Percentiles rank a stretch among this genome's conserved stretches.
Evolutionary conservation across 257 asterid genomes (phyloP).

Genomic region (Solanum stenotomum): DNA sequence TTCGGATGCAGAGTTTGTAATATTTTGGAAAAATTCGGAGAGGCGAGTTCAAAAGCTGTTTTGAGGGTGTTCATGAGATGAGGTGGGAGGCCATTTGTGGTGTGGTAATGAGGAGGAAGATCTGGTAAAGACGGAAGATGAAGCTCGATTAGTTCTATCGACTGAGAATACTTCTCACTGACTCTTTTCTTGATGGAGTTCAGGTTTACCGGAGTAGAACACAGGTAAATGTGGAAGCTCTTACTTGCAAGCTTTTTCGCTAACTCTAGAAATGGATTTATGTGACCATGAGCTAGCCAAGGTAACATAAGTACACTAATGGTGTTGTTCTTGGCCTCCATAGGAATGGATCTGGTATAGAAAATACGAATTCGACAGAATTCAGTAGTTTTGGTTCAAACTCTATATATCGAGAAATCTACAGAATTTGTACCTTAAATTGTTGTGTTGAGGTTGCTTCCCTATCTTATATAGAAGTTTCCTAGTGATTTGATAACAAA

Average conservation of each 20-base stretch:
- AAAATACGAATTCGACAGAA: neutral
- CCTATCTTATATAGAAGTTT: neutral
- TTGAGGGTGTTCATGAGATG: constrained; percentile 30
- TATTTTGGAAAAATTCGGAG: constrained; percentile 8
- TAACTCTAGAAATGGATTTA: constrained; percentile 14
- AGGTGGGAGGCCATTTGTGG: constrained; percentile 52
- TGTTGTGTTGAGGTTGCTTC: neutral
- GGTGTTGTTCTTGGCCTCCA: neutral
- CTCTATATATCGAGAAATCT: neutral
- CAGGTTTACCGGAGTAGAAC: constrained; percentile 40
- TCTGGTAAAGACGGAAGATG: constrained; percentile 17
- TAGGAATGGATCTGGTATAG: neutral
- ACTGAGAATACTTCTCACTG: neutral
- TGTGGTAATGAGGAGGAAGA: constrained; percentile 32
- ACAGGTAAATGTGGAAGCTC: constrained; percentile 11
- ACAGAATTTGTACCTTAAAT: neutral
- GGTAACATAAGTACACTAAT: neutral
- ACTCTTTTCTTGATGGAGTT: constrained; percentile 23
- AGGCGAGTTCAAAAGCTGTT: constrained; percentile 18
- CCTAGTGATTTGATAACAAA: too few species aligned
- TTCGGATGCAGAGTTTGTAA: constrained; percentile 17
- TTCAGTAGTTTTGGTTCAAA: neutral
- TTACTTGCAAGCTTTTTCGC: constrained; percentile 25
- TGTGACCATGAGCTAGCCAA: constrained; percentile 2
- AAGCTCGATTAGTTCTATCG: constrained; percentile 23